Percentiles rank a stretch among this genome's conserved stretches.
Evolutionary conservation across 768 basidiomycete species (phyloP).

Genomic region (Boletus subparvulus): DNA sequence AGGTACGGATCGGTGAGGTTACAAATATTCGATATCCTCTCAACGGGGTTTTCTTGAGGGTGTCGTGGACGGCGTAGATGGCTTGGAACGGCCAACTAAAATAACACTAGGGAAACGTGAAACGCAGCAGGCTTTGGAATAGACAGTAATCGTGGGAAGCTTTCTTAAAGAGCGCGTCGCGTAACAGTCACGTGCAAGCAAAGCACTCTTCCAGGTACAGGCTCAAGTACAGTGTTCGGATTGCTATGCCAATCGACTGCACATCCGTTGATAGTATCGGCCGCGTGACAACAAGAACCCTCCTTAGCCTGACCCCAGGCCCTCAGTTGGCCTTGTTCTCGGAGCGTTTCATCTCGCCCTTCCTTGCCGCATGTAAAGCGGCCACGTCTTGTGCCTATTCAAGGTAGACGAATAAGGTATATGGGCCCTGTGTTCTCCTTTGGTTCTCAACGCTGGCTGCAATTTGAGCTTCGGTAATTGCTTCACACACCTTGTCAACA

Average conservation of each 20-base stretch:
- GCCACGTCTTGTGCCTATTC: neutral
- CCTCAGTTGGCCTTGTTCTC: neutral
- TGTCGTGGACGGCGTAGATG: conserved; percentile 14
- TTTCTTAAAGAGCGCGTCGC: conserved; percentile 39
- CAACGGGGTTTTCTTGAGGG: conserved; percentile 14
- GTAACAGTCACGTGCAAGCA: conserved; percentile 37
- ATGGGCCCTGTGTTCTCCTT: neutral
- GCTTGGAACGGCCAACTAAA: conserved; percentile 17
- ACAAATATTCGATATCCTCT: neutral
- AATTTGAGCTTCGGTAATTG: neutral
- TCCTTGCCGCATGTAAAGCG: neutral
- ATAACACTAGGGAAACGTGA: conserved; percentile 27
- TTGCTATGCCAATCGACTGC: neutral
- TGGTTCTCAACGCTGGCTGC: neutral
- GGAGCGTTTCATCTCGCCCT: conserved; percentile 4
- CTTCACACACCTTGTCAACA: conserved; percentile 7
- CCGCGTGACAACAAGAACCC: neutral
- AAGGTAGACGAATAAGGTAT: neutral
- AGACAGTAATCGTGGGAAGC: conserved; percentile 30
- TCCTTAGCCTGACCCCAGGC: neutral
- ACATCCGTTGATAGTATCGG: neutral
- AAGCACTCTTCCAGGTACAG: conserved; percentile 12
- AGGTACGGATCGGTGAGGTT: conserved; percentile 16
- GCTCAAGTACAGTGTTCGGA: neutral
- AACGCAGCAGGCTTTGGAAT: conserved; percentile 26